Evolutionary conservation across 305 asterid genomes (phyloP).

Genomic region (Solanum hybrid): DNA sequence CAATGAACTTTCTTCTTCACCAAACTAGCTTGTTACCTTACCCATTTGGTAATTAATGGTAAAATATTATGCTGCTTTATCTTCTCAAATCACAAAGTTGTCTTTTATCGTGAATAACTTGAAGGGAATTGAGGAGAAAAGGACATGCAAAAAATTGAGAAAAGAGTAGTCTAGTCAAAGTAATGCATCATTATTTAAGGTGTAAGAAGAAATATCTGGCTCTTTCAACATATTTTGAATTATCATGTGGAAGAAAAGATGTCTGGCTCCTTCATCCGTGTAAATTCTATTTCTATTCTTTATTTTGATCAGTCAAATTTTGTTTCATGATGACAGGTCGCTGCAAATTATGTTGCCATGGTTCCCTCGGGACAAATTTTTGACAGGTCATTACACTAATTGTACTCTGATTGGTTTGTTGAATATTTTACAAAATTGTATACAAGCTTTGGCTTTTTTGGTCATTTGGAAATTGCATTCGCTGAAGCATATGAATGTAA

Average conservation of each 20-base stretch:
- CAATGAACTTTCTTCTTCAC: not conserved
- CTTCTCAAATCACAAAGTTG: not conserved
- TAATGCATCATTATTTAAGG: not conserved
- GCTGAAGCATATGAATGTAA: not conserved
- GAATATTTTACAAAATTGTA: not conserved
- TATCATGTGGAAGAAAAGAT: not conserved
- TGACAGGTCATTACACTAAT: conserved; percentile 50
- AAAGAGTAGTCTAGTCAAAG: not conserved
- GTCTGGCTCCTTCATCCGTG: not conserved
- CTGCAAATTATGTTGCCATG: conserved; percentile 95
- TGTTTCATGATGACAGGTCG: conserved; percentile 48
- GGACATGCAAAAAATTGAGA: not conserved
- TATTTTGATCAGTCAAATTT: not conserved
- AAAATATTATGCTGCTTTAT: not conserved
- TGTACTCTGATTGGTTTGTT: not conserved
- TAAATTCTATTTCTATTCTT: not conserved
- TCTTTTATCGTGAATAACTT: not conserved
- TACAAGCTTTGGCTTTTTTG: not conserved
- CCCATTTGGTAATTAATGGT: not conserved
- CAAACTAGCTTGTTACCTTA: not conserved
- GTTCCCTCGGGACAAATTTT: conserved; percentile 96
- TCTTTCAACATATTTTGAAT: not conserved
- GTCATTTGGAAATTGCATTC: not conserved
- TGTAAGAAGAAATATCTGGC: not conserved
- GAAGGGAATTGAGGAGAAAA: not conserved